phyloP scores from a whole-genome alignment of 164 flowering plant species.

The Umbellularia californica region DNA sequence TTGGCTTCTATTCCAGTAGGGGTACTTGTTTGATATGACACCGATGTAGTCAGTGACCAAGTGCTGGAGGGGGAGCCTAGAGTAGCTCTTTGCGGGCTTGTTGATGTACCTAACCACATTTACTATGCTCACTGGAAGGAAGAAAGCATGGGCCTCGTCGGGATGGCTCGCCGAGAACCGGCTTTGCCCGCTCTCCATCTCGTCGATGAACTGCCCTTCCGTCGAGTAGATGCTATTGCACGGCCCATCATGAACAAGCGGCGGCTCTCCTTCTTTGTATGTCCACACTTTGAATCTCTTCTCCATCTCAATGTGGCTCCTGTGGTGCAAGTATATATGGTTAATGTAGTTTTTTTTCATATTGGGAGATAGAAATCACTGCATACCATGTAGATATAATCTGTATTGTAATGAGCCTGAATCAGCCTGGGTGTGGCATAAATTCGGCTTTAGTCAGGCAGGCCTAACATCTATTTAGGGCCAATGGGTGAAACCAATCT shows the following conservation, averaged over 20 bases:
- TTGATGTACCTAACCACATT: slow-evolving; percentile 53
- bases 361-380: too few species aligned
- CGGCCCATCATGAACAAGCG: slow-evolving; percentile 51
- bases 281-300: slow-evolving; percentile 62
- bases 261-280: slow-evolving; percentile 63
- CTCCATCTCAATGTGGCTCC: slow-evolving; percentile 45
- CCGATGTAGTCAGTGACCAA: slow-evolving; percentile 51
- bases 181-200: slow-evolving; percentile 20
- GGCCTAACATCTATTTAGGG: too few species aligned
- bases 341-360: too few species aligned
- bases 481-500: too few species aligned
- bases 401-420: too few species aligned
- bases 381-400: too few species aligned
- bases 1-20: slow-evolving; percentile 67
- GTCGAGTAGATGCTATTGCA: slow-evolving; percentile 42
- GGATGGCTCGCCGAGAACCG: background rate
- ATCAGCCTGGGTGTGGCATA: too few species aligned
- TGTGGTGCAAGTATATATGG: too few species aligned
- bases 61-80: slow-evolving; percentile 28
- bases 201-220: slow-evolving; percentile 63
- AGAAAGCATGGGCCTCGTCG: slow-evolving; percentile 9
- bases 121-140: slow-evolving; percentile 41
- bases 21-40: slow-evolving; percentile 53
- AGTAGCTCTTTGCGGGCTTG: slow-evolving; percentile 19
- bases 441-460: too few species aligned